Conservation (phyloP, 176 grass and related monocot species). For the Avena insularis region DNA sequence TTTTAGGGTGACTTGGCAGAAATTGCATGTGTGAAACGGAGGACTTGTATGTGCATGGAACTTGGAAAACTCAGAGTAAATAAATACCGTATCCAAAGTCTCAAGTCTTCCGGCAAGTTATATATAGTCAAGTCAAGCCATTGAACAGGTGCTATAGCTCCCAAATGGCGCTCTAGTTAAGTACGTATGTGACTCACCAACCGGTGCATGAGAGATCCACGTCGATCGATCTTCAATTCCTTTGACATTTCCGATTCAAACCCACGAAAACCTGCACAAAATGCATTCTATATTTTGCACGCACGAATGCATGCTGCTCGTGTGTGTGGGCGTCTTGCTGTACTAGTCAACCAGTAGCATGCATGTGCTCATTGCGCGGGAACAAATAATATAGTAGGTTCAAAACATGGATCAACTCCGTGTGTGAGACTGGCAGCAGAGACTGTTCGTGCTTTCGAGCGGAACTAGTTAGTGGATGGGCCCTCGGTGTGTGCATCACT, state of each 20-base stretch:
- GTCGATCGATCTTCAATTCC: background rate
- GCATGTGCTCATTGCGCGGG: background rate
- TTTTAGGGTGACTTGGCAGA: background rate
- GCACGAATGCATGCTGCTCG: background rate
- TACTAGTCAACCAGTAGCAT: background rate
- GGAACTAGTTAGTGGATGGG: background rate
- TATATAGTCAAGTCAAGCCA: slow-evolving; percentile 16
- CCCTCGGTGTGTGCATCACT: background rate
- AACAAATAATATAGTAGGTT: background rate
- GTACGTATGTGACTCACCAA: slow-evolving; percentile 2
- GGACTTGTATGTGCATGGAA: background rate
- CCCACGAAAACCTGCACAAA: background rate
- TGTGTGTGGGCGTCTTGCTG: background rate
- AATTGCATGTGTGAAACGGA: slow-evolving; percentile 14
- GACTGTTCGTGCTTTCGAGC: background rate
- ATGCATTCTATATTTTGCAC: background rate
- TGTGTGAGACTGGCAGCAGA: background rate
- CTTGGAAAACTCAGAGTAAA: background rate
- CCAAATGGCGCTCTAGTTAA: background rate
- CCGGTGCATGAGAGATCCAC: background rate
- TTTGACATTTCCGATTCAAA: slow-evolving; percentile 20
- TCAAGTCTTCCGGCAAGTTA: background rate
- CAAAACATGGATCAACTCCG: slow-evolving; percentile 7
- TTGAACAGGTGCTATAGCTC: background rate
- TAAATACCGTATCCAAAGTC: background rate